These are phyloP conservation scores for Pseudogymnoascus sp. DNA, from an alignment of 2,329 filamentous ascomycete genomes.

Conservation along the genomic window DNA sequence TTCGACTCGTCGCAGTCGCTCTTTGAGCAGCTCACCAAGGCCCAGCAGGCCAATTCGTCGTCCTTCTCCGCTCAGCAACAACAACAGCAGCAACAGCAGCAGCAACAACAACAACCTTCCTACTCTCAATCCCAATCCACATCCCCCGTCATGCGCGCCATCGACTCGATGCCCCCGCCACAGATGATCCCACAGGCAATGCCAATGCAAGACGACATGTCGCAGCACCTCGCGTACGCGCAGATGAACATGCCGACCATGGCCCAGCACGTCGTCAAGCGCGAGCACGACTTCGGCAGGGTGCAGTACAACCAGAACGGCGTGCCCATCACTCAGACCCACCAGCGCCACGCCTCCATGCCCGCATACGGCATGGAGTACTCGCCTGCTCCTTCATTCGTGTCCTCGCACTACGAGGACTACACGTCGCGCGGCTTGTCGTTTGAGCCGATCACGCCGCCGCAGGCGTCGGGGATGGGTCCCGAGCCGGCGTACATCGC, in stretches of 20 bases:
- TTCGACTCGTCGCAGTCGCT: slow-evolving; percentile 98
- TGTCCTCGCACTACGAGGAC: slow-evolving; percentile 97
- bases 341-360: slow-evolving; percentile 97
- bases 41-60: slow-evolving; percentile 96
- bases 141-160: slow-evolving; percentile 81
- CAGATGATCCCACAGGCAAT: slow-evolving; percentile 64
- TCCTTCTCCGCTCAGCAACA: slow-evolving; percentile 68
- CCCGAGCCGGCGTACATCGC: slow-evolving; percentile 94
- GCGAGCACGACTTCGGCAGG: slow-evolving; percentile 75
- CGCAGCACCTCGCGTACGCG: slow-evolving; percentile 58
- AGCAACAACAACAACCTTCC: slow-evolving; percentile 29
- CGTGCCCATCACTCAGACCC: slow-evolving; percentile 70
- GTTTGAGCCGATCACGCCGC: slow-evolving; percentile 93
- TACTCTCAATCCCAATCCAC: slow-evolving; percentile 65
- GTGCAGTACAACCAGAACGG: slow-evolving; percentile 90
- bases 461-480: slow-evolving; percentile 71
- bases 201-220: slow-evolving; percentile 47
- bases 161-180: slow-evolving; percentile 90
- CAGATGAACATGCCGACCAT: slow-evolving; percentile 63
- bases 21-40: slow-evolving; percentile 98
- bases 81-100: slow-evolving; percentile 45
- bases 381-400: slow-evolving; percentile 93
- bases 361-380: slow-evolving; percentile 91
- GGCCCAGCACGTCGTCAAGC: slow-evolving; percentile 71
- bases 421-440: slow-evolving; percentile 87